Base-by-base conservation (phyloP, 345 rosid genomes). In the Lepidium sativum region DNA sequence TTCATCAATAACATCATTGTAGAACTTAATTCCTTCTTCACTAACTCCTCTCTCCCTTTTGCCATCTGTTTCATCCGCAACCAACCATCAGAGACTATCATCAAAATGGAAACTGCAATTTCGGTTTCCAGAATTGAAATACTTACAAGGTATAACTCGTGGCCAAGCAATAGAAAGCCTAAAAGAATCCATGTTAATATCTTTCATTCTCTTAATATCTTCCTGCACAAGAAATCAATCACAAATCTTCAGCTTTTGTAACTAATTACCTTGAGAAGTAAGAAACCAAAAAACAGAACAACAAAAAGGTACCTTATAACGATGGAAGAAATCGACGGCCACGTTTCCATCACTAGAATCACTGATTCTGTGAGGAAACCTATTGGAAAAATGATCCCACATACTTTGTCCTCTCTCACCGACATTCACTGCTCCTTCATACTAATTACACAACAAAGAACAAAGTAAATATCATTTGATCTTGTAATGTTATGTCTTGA, bases 131-230 rank as follows among this genome's bases (percentile, higher is more conserved):
- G 31, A 21, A 8, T 0, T 12, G 25, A 31, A 18, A 50, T 21
- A 44, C 74, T 60, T 79, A 83, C 83, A 25, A 14, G 85, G 85
- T 10, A 77, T 1, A 15, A 83, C 52, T 69, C 88, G 64, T 13
- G 83, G 35, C 87, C 87, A 83, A 53, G 85, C 82, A 40, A 83
- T 77, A 54, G 83, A 83, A 41, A 83, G 79, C 66, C 81, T 77
- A 67, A 73, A 81, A 6, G 77, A 65, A 59, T 83, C 79, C 64
- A 79, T 60, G 18, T 80, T 78, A 6, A 81, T 51, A 16, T 51
- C 65, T 43, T 79, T 79, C 73, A 83, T 50, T n/a, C 75, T 61
- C 20, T 59, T 52, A 2, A 73, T 61, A 53, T 83, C 87, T 40
- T 79, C 78, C 63, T 39, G 62, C 16, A 53, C 45, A 60, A 65